Evolutionary conservation across 352 stramenopile genomes (phyloP).

Genomic region (Globisporangium nunn): DNA sequence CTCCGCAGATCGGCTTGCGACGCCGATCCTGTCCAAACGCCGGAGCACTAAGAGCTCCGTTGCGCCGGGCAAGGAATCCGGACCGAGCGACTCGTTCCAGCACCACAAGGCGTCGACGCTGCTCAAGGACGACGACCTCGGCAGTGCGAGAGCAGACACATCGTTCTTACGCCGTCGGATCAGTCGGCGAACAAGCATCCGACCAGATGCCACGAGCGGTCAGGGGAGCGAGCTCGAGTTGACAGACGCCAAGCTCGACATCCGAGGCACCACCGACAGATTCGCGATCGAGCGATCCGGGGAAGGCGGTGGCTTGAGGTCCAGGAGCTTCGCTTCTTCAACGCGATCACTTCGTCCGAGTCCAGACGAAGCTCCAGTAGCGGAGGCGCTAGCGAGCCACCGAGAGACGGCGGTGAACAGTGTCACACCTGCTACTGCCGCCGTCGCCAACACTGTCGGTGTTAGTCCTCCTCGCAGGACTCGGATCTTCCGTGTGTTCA

Average conservation of each 20-base stretch:
- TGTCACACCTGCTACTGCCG: neutral
- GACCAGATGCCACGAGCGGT: neutral
- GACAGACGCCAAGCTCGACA: too few species aligned
- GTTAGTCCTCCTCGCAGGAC: neutral
- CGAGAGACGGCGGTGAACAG: neutral
- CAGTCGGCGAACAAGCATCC: neutral
- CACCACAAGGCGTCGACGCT: neutral
- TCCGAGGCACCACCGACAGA: too few species aligned
- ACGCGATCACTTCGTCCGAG: neutral
- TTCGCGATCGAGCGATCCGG: too few species aligned
- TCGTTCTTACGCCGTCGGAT: neutral
- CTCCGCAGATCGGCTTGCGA: neutral
- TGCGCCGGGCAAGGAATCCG: neutral
- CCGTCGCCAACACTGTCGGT: neutral
- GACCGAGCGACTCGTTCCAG: neutral
- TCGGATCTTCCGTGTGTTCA: slow-evolving; percentile 13
- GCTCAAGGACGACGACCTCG: neutral
- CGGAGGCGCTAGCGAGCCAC: too few species aligned
- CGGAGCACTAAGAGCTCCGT: neutral
- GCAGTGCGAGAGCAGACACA: neutral
- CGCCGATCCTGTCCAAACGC: neutral
- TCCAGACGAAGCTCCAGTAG: neutral
- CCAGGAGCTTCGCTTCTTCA: neutral
- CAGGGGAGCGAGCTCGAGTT: neutral
- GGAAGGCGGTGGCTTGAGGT: too few species aligned